Evolutionary conservation across 2,329 filamentous ascomycete genomes (phyloP).

Genomic region (Fusarium illudens): DNA sequence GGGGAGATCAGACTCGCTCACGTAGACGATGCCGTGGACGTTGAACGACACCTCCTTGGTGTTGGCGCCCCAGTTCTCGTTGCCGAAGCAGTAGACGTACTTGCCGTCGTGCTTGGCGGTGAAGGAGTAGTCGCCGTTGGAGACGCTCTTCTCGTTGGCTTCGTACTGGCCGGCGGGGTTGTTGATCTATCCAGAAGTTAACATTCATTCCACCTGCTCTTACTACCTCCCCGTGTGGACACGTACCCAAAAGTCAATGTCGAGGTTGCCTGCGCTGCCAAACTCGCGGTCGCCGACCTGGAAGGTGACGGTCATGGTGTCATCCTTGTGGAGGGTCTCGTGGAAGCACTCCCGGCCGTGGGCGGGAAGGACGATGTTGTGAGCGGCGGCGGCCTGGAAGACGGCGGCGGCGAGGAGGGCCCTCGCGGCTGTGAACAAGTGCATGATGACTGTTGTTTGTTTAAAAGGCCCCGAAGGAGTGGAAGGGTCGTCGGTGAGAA

Average conservation of each 20-base stretch:
- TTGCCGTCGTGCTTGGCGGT: conserved; percentile 85
- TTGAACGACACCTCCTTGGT: conserved; percentile 99
- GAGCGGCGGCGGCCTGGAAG: conserved; percentile 72
- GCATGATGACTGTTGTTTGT: conserved; percentile 34
- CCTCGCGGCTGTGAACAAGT: conserved; percentile 51
- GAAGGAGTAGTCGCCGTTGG: conserved; percentile 94
- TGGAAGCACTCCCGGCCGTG: conserved; percentile 98
- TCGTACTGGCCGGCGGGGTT: conserved; percentile 80
- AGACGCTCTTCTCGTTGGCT: conserved; percentile 80
- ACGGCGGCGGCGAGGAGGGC: conserved; percentile 53
- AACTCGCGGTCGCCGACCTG: conserved; percentile 98
- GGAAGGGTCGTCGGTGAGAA: conserved; percentile 10
- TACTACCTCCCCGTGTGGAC: conserved; percentile 3
- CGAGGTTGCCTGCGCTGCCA: conserved; percentile 90
- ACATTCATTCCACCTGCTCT: conserved; percentile 25
- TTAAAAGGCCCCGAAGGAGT: neutral
- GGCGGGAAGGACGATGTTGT: conserved; percentile 95
- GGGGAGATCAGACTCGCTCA: conserved; percentile 84
- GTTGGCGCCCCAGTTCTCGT: conserved; percentile 95
- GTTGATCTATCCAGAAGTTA: conserved; percentile 66
- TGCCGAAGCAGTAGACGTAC: conserved; percentile 98
- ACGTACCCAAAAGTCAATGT: conserved; percentile 97
- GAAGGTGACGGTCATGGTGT: conserved; percentile 98
- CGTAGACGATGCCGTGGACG: conserved; percentile 97
- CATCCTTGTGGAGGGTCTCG: conserved; percentile 89